Percentiles rank a stretch among this genome's conserved stretches.
phyloP scores from a whole-genome alignment of 1,284 basidiomycete species.

The Cryptococcus neoformans region DNA sequence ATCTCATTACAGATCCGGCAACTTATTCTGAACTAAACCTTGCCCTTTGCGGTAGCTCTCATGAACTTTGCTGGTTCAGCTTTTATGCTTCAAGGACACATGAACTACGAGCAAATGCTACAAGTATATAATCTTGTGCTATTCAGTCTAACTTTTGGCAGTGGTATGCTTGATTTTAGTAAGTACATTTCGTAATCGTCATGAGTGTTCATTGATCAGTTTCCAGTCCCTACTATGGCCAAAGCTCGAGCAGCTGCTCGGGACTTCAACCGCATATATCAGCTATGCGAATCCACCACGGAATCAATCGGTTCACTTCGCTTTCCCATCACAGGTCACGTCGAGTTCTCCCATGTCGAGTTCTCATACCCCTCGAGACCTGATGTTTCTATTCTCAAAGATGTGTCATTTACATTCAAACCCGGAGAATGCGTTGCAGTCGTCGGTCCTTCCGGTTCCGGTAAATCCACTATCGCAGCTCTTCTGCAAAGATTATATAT shows the following conservation, averaged over 20 bases:
- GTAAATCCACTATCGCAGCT: constrained; percentile 81
- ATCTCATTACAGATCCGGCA: too few species aligned
- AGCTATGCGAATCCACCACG: constrained; percentile 56
- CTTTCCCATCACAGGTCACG: constrained; percentile 63
- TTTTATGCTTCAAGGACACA: constrained; percentile 74
- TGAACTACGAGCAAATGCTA: constrained; percentile 82
- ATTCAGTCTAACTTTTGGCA: constrained; percentile 88
- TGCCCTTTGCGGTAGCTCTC: constrained; percentile 55
- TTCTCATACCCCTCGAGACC: constrained; percentile 83
- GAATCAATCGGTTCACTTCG: constrained; percentile 66
- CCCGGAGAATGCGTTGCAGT: constrained; percentile 80
- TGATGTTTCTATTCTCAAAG: constrained; percentile 64
- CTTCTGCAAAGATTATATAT: constrained; percentile 85
- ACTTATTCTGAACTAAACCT: not conserved
- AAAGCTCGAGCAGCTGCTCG: constrained; percentile 74
- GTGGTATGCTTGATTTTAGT: constrained; percentile 86
- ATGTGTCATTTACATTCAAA: constrained; percentile 62
- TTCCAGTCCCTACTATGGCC: constrained; percentile 68
- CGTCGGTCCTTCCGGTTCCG: constrained; percentile 82
- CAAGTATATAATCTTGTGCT: constrained; percentile 87
- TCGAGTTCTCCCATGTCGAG: constrained; percentile 66
- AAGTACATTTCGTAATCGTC: constrained; percentile 46
- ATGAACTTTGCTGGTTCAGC: constrained; percentile 86
- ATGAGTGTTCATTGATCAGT: constrained; percentile 60
- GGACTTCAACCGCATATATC: constrained; percentile 69